Conservation (phyloP, 306 rosid genomes). For the Sophora flavescens region DNA sequence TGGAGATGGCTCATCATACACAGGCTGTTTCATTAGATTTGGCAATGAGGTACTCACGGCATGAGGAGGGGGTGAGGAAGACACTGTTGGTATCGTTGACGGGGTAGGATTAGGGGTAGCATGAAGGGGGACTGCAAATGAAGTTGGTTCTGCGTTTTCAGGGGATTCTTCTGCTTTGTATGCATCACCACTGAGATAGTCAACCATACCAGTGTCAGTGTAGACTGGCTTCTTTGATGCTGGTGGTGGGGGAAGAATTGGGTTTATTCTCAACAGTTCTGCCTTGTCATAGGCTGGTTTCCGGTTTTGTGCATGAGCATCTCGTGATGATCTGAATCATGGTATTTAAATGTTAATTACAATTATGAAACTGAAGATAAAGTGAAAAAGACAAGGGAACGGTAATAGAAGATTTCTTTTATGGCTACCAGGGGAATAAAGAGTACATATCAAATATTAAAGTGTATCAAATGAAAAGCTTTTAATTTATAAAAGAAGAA, state of each 20-base stretch:
- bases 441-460: not conserved
- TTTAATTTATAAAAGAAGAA: not conserved
- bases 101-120: slow-evolving; percentile 57
- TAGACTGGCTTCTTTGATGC: slow-evolving; percentile 71
- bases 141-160: slow-evolving; percentile 54
- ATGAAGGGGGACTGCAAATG: slow-evolving; percentile 53
- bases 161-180: slow-evolving; percentile 67
- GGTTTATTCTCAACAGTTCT: slow-evolving; percentile 55
- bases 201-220: slow-evolving; percentile 66
- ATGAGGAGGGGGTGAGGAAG: slow-evolving; percentile 58
- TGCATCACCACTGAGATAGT: slow-evolving; percentile 91
- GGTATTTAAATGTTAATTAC: slow-evolving; percentile 39
- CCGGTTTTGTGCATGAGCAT: slow-evolving; percentile 56
- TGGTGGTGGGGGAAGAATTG: slow-evolving; percentile 89
- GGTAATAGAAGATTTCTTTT: slow-evolving; percentile 7
- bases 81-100: slow-evolving; percentile 42
- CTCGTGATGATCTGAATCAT: slow-evolving; percentile 75
- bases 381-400: not conserved
- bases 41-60: slow-evolving; percentile 56
- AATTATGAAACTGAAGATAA: slow-evolving; percentile 21
- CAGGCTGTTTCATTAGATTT: slow-evolving; percentile 57
- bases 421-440: not conserved
- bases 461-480: slow-evolving; percentile 21
- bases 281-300: slow-evolving; percentile 62
- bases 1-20: slow-evolving; percentile 70